Evolutionary conservation across 1,284 basidiomycete species (phyloP).

Genomic region (Boletellus deceptivus): DNA sequence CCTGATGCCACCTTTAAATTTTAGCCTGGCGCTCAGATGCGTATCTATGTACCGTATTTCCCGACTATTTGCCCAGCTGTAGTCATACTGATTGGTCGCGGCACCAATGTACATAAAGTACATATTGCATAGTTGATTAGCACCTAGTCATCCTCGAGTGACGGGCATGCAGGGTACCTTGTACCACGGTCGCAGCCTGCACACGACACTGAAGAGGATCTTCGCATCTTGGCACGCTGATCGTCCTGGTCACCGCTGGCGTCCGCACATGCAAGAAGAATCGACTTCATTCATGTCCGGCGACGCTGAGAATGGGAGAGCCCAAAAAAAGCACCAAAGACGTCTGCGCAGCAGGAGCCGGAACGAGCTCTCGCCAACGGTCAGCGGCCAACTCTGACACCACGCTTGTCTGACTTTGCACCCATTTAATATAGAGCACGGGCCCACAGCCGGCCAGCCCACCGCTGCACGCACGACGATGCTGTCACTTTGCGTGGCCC

Average conservation of each 20-base stretch:
- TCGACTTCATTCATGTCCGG: slow-evolving; percentile 25
- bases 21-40: slow-evolving; percentile 20
- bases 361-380: too few relatives aligned
- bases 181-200: background rate
- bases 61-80: slow-evolving; percentile 11
- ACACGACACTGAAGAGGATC: slow-evolving; percentile 10
- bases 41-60: slow-evolving; percentile 29
- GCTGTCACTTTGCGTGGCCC: too few relatives aligned
- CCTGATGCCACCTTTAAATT: background rate
- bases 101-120: slow-evolving; percentile 24
- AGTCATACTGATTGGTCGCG: slow-evolving; percentile 1
- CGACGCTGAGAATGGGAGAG: slow-evolving; percentile 1
- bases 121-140: slow-evolving; percentile 1
- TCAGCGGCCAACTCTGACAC: too few relatives aligned
- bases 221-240: slow-evolving; percentile 13
- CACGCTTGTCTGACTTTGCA: background rate
- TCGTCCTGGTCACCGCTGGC: slow-evolving; percentile 15
- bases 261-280: slow-evolving; percentile 3
- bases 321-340: slow-evolving; percentile 9
- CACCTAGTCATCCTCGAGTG: slow-evolving; percentile 1
- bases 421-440: too few relatives aligned
- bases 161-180: background rate
- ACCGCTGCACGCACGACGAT: too few relatives aligned
- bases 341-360: background rate
- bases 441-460: too few relatives aligned